These are phyloP conservation scores for Penicillium decumbens DNA, from an alignment of 2,329 filamentous ascomycete species.

Conservation along the genomic window DNA sequence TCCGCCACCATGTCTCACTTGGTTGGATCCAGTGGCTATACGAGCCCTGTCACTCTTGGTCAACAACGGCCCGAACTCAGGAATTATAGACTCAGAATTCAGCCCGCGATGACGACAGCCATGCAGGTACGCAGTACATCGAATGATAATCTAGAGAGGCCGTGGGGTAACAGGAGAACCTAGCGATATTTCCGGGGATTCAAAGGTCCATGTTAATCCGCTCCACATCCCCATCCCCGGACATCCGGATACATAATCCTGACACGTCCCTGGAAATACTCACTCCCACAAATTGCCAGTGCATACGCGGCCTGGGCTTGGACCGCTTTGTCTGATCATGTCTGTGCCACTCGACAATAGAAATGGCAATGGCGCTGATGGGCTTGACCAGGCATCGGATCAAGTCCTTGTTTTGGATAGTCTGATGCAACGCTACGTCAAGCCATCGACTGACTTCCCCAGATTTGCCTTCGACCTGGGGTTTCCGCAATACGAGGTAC, in stretches of 20 bases:
- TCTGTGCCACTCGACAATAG: neutral
- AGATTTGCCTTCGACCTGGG: neutral
- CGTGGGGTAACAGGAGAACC: neutral
- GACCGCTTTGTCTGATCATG: neutral
- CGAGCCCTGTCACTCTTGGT: neutral
- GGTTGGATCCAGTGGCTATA: neutral
- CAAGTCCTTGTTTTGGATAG: neutral
- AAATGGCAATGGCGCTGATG: neutral
- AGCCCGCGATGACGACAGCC: neutral
- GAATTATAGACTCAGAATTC: neutral
- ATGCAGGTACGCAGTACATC: slow-evolving; percentile 5
- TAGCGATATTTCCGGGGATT: neutral
- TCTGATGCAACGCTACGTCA: neutral
- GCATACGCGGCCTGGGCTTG: neutral
- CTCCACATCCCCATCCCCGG: neutral
- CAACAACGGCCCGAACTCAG: neutral
- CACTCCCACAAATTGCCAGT: neutral
- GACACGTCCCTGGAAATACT: neutral
- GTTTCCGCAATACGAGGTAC: neutral
- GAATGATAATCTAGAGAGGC: neutral
- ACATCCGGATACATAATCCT: neutral
- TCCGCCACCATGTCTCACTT: neutral
- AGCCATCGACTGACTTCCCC: neutral
- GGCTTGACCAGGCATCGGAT: neutral
- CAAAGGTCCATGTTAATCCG: too few relatives aligned